These are phyloP conservation scores for Malus domestica DNA, from an alignment of 306 rosid genomes.

Conservation along the genomic window DNA sequence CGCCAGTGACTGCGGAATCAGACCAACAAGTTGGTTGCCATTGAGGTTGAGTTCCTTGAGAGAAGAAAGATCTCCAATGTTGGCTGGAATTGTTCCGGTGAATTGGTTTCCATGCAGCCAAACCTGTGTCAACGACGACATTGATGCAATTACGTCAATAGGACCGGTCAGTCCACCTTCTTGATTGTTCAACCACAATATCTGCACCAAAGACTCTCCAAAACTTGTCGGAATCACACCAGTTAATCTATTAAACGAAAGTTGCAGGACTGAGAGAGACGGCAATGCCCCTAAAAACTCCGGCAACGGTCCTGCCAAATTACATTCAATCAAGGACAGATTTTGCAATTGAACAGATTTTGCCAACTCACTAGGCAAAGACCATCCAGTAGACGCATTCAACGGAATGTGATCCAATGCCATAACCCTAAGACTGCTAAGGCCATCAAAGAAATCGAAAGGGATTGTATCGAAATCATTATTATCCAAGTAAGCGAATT, in stretches of 20 bases:
- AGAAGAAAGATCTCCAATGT: constrained; percentile 53
- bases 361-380: constrained; percentile 50
- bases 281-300: constrained; percentile 57
- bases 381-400: constrained; percentile 60
- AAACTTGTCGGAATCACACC: constrained; percentile 54
- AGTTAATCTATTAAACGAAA: constrained; percentile 44
- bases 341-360: constrained; percentile 55
- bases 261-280: constrained; percentile 51
- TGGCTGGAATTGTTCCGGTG: constrained; percentile 51
- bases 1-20: constrained; percentile 49
- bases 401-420: constrained; percentile 62
- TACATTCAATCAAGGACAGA: constrained; percentile 48
- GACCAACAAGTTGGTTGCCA: constrained; percentile 59
- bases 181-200: constrained; percentile 78
- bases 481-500: constrained; percentile 63
- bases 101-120: constrained; percentile 85
- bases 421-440: constrained; percentile 42
- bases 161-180: constrained; percentile 54
- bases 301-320: constrained; percentile 63
- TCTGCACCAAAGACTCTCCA: constrained; percentile 53
- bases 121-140: constrained; percentile 49
- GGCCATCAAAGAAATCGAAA: constrained; percentile 54
- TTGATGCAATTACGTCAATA: constrained; percentile 51
- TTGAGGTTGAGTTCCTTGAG: constrained; percentile 67
- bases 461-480: constrained; percentile 73